These are phyloP conservation scores for Pestalotiopsis sp. DNA, from an alignment of 2,329 filamentous ascomycete genomes.

Conservation along the genomic window DNA sequence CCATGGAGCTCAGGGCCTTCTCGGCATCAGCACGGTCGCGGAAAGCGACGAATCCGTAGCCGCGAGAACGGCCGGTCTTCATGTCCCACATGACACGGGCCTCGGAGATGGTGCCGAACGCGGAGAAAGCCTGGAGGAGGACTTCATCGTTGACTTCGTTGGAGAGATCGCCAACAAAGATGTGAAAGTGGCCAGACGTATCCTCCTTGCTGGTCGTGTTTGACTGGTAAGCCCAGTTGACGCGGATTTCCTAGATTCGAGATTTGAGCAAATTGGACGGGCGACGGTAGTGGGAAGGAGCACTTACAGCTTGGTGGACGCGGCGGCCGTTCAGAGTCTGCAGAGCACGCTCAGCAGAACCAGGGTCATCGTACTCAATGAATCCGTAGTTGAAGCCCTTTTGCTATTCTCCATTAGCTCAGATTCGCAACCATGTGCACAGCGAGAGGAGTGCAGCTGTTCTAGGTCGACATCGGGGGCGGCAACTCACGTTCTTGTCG, in stretches of 20 bases:
- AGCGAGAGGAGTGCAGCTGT: not conserved
- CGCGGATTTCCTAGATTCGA: conserved; percentile 80
- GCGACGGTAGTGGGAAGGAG: not conserved
- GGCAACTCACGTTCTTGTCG: conserved; percentile 89
- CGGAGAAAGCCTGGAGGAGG: conserved; percentile 89
- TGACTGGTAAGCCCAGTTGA: conserved; percentile 99
- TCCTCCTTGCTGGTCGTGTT: conserved; percentile 95
- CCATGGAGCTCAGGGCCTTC: conserved; percentile 96
- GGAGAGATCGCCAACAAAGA: conserved; percentile 96
- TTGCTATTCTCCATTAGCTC: conserved; percentile 56
- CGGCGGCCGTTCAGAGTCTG: conserved; percentile 92
- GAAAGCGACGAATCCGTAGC: conserved; percentile 98
- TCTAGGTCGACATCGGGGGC: not conserved
- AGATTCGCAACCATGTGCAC: not conserved
- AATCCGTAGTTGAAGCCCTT: conserved; percentile 99
- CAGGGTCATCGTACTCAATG: conserved; percentile 97
- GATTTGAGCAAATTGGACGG: not conserved
- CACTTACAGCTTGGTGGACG: conserved; percentile 87
- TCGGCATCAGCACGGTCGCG: conserved; percentile 92
- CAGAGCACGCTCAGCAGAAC: conserved; percentile 96
- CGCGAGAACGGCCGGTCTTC: conserved; percentile 97
- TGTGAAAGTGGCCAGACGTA: conserved; percentile 97
- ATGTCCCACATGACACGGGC: conserved; percentile 99
- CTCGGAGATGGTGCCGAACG: conserved; percentile 94
- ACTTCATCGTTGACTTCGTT: conserved; percentile 99